A percentile compares a stretch with the other conserved stretches of the same genome.
These are phyloP conservation scores for Eurotiales sp. DNA, from an alignment of 2,329 filamentous ascomycete genomes.

Conservation along the genomic window DNA sequence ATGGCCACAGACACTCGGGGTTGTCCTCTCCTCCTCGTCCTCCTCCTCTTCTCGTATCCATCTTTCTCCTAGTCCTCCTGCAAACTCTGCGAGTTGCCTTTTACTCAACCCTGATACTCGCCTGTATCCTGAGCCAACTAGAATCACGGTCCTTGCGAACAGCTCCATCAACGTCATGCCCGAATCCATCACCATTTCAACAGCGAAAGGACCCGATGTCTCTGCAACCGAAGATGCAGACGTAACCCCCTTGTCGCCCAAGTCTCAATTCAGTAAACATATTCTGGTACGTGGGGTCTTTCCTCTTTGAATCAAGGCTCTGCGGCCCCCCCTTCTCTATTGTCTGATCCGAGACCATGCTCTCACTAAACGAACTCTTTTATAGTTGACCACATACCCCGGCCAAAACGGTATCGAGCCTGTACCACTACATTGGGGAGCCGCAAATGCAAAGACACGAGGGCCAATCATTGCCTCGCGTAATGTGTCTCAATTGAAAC, in stretches of 20 bases:
- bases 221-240: slow-evolving; percentile 2
- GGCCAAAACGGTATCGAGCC: slow-evolving; percentile 92
- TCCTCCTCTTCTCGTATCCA: not conserved
- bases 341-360: not conserved
- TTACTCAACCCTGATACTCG: too few relatives aligned
- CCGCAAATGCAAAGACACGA: slow-evolving; percentile 67
- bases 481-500: slow-evolving; percentile 29
- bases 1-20: not conserved
- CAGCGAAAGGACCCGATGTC: not conserved
- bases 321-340: too few relatives aligned
- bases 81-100: too few relatives aligned
- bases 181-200: slow-evolving; percentile 7
- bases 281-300: slow-evolving; percentile 10
- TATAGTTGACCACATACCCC: slow-evolving; percentile 72
- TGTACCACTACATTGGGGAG: slow-evolving; percentile 83
- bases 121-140: too few relatives aligned
- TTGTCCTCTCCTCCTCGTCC: not conserved
- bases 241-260: slow-evolving; percentile 8
- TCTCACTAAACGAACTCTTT: slow-evolving; percentile 14
- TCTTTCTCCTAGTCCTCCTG: not conserved
- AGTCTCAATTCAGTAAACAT: slow-evolving; percentile 16
- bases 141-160: not conserved
- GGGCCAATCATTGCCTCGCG: slow-evolving; percentile 79
- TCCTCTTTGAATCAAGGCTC: too few relatives aligned
- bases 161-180: slow-evolving; percentile 10